These are phyloP conservation scores for Prunella vulgaris DNA, from an alignment of 257 asterid species.

Conservation along the genomic window DNA sequence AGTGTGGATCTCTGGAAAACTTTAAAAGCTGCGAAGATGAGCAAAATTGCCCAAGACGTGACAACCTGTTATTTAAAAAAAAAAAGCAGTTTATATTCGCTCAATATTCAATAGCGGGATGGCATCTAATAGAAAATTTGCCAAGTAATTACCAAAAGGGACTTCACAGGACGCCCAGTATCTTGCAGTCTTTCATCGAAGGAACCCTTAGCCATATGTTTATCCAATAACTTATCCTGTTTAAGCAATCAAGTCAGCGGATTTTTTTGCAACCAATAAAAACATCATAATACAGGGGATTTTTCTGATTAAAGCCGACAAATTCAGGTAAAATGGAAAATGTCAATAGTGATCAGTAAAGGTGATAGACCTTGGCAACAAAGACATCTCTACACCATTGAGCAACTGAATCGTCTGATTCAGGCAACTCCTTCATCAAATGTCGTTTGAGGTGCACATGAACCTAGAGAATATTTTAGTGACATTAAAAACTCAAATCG, in stretches of 20 bases:
- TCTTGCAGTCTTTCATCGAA: constrained; percentile 64
- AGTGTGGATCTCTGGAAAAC: constrained; percentile 54
- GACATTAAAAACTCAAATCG: neutral
- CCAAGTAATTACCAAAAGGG: constrained; percentile 57
- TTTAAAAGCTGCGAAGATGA: constrained; percentile 48
- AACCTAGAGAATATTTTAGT: constrained; percentile 45
- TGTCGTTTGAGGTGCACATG: constrained; percentile 85
- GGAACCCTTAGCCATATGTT: constrained; percentile 54
- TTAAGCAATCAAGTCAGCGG: neutral
- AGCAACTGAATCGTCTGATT: constrained; percentile 69
- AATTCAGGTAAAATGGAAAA: neutral
- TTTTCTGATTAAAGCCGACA: neutral
- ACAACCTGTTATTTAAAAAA: constrained; percentile 57
- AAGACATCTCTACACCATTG: constrained; percentile 90
- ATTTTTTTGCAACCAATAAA: neutral
- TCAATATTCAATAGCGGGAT: neutral
- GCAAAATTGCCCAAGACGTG: constrained; percentile 61
- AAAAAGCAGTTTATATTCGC: neutral
- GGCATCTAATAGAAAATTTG: neutral
- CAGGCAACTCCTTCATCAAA: constrained; percentile 80
- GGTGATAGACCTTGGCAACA: constrained; percentile 58
- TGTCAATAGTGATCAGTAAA: neutral
- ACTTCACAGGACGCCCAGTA: constrained; percentile 68
- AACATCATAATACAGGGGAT: neutral
- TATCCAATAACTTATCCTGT: constrained; percentile 84